Evolutionary conservation across 73 alveolate genomes (phyloP).

Genomic region (Paramecium octaurelia): DNA sequence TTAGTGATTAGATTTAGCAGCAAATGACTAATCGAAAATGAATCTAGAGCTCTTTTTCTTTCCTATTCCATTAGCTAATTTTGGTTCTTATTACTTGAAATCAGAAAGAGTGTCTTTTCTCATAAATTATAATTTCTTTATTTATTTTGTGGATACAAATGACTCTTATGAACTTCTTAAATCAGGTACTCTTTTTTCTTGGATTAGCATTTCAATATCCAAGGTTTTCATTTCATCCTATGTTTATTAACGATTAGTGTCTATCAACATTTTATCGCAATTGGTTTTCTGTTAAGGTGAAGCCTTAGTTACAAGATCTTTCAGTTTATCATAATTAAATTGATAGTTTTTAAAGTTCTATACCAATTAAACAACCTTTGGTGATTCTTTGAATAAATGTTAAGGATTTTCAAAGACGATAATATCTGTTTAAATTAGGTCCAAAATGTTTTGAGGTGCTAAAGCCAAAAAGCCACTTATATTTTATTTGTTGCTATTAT

Average conservation of each 20-base stretch:
- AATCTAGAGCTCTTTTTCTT: neutral
- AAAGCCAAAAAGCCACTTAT: neutral
- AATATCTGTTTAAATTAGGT: neutral
- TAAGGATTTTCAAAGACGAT: neutral
- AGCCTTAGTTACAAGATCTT: neutral
- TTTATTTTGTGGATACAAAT: neutral
- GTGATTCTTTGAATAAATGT: neutral
- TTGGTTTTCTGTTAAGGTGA: neutral
- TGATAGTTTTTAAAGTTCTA: neutral
- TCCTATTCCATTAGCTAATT: neutral
- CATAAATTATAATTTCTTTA: neutral
- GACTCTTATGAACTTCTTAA: neutral
- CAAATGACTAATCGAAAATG: neutral
- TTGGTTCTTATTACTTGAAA: neutral
- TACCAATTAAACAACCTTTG: neutral
- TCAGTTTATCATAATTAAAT: neutral
- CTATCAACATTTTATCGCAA: neutral
- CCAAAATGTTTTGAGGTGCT: neutral
- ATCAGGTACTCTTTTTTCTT: neutral
- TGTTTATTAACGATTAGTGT: neutral
- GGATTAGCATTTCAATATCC: neutral
- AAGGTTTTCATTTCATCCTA: neutral
- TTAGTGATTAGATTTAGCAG: neutral
- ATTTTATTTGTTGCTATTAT: neutral
- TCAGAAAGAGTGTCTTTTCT: neutral